A percentile compares a stretch with the other conserved stretches of the same genome.
These are phyloP conservation scores for Cytospora chrysosperma DNA, from an alignment of 2,329 filamentous ascomycete genomes.

Conservation along the genomic window DNA sequence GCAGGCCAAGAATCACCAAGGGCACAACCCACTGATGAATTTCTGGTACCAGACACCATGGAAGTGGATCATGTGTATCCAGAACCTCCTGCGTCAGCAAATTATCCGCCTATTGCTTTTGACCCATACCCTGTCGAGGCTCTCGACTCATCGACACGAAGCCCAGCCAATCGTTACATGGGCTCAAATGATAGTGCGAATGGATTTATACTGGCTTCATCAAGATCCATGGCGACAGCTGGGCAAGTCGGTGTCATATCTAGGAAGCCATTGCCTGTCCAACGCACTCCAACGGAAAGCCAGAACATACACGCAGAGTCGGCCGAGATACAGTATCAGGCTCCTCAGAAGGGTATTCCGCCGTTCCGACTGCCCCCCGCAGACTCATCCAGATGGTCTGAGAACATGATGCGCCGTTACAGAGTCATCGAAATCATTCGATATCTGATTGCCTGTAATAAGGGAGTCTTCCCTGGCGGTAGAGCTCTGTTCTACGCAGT, in stretches of 20 bases:
- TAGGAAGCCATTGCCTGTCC: background rate
- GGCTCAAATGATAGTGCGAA: background rate
- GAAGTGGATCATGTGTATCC: background rate
- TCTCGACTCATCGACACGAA: slow-evolving; percentile 2
- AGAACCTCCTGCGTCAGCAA: background rate
- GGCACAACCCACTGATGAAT: background rate
- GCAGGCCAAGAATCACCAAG: background rate
- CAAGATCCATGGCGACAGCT: background rate
- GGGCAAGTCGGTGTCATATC: background rate
- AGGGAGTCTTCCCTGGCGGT: slow-evolving; percentile 52
- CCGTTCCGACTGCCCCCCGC: slow-evolving; percentile 25
- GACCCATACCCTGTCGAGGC: slow-evolving; percentile 18
- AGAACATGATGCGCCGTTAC: slow-evolving; percentile 27
- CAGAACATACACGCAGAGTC: background rate
- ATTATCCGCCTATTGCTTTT: background rate
- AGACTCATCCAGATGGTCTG: slow-evolving; percentile 22
- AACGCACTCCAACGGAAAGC: background rate
- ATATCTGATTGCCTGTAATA: slow-evolving; percentile 41
- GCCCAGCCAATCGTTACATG: background rate
- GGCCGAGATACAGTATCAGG: too few species aligned
- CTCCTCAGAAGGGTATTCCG: background rate
- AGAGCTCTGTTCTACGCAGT: slow-evolving; percentile 50
- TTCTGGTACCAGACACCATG: too few species aligned
- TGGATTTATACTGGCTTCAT: background rate
- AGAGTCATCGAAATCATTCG: slow-evolving; percentile 42